A percentile compares a stretch with the other conserved stretches of the same genome.
phyloP scores from a whole-genome alignment of 306 rosid genomes.

The Pachyrhizus erosus region DNA sequence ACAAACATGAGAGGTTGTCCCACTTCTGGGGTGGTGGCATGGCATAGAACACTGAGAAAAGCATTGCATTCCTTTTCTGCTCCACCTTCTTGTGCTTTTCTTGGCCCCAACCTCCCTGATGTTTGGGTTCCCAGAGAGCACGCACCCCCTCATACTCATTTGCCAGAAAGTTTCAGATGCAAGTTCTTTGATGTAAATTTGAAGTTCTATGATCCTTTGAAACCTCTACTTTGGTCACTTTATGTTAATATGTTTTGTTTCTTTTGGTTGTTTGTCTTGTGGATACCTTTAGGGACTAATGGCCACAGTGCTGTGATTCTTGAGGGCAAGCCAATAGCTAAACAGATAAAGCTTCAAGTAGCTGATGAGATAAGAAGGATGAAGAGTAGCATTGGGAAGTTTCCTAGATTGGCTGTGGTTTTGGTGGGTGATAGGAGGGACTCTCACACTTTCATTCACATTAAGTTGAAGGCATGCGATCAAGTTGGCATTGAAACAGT shows the following conservation, averaged over 20 bases:
- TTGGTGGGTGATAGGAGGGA: conserved; percentile 62
- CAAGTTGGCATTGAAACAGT: conserved; percentile 61
- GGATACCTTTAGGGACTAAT: conserved; percentile 32
- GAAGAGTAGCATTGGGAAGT: conserved; percentile 50
- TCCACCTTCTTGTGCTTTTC: conserved; percentile 36
- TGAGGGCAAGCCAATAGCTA: conserved; percentile 56
- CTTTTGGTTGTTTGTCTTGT: neutral
- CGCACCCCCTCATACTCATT: conserved; percentile 37
- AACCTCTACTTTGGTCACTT: neutral
- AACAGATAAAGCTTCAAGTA: conserved; percentile 43
- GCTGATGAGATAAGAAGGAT: conserved; percentile 54
- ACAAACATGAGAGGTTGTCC: conserved; percentile 43
- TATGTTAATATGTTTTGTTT: neutral
- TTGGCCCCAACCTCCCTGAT: conserved; percentile 48
- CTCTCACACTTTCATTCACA: conserved; percentile 52
- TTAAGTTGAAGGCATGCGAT: conserved; percentile 61
- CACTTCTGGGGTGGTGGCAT: conserved; percentile 23
- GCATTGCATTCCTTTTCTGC: conserved; percentile 32
- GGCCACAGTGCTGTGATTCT: conserved; percentile 47
- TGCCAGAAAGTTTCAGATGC: conserved; percentile 17
- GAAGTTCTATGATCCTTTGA: neutral
- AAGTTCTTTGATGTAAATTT: conserved; percentile 33
- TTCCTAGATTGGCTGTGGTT: conserved; percentile 60
- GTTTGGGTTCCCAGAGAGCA: conserved; percentile 39
- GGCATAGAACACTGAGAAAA: conserved; percentile 40